phyloP scores from a whole-genome alignment of 2,329 filamentous ascomycete species.

The Grosmannia clavigera region DNA sequence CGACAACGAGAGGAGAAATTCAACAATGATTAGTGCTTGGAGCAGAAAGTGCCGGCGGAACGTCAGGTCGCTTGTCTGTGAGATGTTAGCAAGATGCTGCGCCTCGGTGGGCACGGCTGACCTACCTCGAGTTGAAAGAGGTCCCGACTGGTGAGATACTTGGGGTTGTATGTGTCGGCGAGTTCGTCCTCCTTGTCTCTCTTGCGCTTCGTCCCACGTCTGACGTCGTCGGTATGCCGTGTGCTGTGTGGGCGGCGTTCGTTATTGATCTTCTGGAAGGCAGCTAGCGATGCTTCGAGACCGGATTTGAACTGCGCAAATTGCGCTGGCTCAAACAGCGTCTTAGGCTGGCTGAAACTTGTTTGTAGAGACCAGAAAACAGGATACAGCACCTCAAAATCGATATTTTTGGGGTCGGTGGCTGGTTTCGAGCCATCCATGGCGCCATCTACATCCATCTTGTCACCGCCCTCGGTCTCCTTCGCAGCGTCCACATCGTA shows the following conservation, averaged over 20 bases:
- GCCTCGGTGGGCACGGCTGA: neutral
- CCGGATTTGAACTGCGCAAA: constrained; percentile 74
- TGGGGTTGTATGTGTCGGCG: constrained; percentile 78
- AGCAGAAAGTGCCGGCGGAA: constrained; percentile 92
- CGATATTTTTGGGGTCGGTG: constrained; percentile 20
- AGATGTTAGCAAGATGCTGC: constrained; percentile 12
- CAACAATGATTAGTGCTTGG: constrained; percentile 85
- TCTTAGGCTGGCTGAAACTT: constrained; percentile 81
- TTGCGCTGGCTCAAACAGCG: constrained; percentile 58
- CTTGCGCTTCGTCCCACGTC: constrained; percentile 60
- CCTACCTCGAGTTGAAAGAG: constrained; percentile 84
- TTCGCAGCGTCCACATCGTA: constrained; percentile 49
- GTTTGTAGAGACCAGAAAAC: constrained; percentile 90
- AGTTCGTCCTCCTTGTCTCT: constrained; percentile 43
- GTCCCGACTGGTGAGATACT: constrained; percentile 95
- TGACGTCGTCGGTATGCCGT: constrained; percentile 47
- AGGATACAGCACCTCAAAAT: constrained; percentile 59
- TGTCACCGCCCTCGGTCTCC: constrained; percentile 15
- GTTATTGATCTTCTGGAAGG: constrained; percentile 39
- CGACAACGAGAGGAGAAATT: constrained; percentile 88
- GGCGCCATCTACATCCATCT: constrained; percentile 8
- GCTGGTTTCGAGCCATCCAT: neutral
- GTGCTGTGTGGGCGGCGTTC: constrained; percentile 31
- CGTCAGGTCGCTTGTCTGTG: constrained; percentile 77
- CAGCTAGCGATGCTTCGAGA: constrained; percentile 51